phyloP scores from a whole-genome alignment of 257 asterid species.

The Nemophila menziesii region DNA sequence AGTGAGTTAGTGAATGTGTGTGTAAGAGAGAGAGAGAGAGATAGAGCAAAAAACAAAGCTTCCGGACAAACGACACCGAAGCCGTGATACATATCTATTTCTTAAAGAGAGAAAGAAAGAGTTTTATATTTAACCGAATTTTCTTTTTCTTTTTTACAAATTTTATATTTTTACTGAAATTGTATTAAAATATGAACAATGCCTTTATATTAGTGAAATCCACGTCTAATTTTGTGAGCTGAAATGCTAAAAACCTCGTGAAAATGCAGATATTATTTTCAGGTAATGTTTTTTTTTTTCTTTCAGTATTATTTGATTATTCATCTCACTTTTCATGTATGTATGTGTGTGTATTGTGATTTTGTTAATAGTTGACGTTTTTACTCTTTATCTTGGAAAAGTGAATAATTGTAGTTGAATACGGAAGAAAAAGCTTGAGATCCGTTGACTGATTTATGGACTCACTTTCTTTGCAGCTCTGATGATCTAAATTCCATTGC shows the following conservation, averaged over 20 bases:
- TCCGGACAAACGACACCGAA: conserved; percentile 36
- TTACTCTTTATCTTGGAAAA: neutral
- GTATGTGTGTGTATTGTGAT: no score
- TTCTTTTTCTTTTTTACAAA: no score
- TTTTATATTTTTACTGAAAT: conserved; percentile 2
- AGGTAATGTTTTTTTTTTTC: neutral
- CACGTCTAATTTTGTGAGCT: neutral
- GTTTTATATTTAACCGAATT: neutral
- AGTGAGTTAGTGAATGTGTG: neutral
- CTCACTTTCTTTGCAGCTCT: conserved; percentile 14
- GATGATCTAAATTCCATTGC: conserved; percentile 4
- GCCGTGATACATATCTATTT: conserved; percentile 8
- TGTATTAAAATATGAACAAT: conserved; percentile 7
- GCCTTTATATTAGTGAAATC: conserved; percentile 11
- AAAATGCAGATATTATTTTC: neutral
- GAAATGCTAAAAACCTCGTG: neutral
- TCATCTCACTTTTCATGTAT: no score
- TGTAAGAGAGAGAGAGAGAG: conserved; percentile 1
- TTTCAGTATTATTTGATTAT: neutral
- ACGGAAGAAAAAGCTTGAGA: conserved; percentile 19
- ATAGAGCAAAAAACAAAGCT: conserved; percentile 16
- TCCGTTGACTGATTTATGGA: conserved; percentile 16
- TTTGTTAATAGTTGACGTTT: conserved; percentile 1
- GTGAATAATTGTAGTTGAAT: neutral
- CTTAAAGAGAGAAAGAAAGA: neutral